Base-by-base conservation (phyloP, 2,329 filamentous ascomycete species). In the Fusarium sp. region DNA sequence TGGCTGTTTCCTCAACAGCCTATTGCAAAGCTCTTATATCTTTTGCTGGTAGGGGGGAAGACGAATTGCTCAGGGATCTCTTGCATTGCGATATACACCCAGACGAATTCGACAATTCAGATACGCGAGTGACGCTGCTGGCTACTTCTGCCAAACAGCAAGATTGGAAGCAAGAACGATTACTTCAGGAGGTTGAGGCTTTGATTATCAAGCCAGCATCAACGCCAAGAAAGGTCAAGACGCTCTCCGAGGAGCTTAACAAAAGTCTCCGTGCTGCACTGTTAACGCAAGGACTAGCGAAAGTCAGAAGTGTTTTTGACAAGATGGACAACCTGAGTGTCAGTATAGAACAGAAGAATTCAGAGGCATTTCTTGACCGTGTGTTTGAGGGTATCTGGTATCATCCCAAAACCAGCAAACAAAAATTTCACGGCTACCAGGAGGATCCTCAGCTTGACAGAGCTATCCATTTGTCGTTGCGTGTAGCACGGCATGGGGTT, bases 1-100 rank as follows among this genome's bases (percentile, higher is more conserved):
- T 97, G 30, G 82, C 84, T 1, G 82, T 93, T 29, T 85, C 87
- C 6, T 80, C 84, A 8, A 90, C 88, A 7, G 84, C 87, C 4
- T 97, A 94, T 75, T 86, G 88, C 46, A 85, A 86, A 44, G 84
- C 92, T 12, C 74, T 97, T 8, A 83, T 87, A 43, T 86, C 88
- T 59, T 87, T 96, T 60, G 90, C 90, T 7, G 79, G 79, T 22
- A 82, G 86, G 34, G 83, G 85, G 30, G 85, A 91, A n/a, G 82
- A 84, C 29, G 79, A 80, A 4, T 78, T 85, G n/a, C 79, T 88
- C 4, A 64, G 75, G 32, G 79, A 81, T 34, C 77, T 89, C 13
- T 67, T 88, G 9, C 73, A 80, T 10, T 85, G 83, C 24, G 85
- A 87, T 62, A 78, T 88, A 24, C 86, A 88, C 63, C 86, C 86